phyloP scores from a whole-genome alignment of 805 yeast species.

The Isabelozyma rhagii region DNA sequence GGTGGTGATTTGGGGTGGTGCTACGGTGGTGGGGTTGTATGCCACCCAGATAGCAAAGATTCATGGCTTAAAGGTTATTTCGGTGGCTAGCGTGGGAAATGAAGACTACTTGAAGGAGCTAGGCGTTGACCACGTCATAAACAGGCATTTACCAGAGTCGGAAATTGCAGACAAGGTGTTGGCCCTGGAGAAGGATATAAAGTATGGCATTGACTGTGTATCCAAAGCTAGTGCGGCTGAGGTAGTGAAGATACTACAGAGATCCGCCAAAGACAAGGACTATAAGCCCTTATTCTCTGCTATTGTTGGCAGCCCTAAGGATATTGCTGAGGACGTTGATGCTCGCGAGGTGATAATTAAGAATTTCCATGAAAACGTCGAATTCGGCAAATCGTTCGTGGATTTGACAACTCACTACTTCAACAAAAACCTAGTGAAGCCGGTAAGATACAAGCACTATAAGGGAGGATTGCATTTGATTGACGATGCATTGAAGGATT shows the following conservation, averaged over 20 bases:
- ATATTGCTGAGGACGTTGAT: constrained; percentile 17
- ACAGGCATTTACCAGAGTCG: constrained; percentile 25
- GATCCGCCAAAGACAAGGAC: constrained; percentile 6
- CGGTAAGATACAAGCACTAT: constrained; percentile 31
- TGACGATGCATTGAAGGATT: constrained; percentile 30
- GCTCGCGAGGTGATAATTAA: constrained; percentile 35
- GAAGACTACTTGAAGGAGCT: constrained; percentile 14
- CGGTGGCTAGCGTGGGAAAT: constrained; percentile 18
- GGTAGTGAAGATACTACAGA: constrained; percentile 24
- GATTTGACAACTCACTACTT: constrained; percentile 28
- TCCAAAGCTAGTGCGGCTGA: constrained; percentile 36
- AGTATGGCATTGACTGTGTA: constrained; percentile 43
- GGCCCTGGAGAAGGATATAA: constrained; percentile 16
- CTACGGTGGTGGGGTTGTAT: constrained; percentile 45
- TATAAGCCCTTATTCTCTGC: constrained; percentile 28
- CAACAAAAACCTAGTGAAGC: constrained; percentile 19
- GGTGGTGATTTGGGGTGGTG: constrained; percentile 47
- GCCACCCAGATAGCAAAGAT: constrained; percentile 40
- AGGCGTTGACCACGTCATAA: constrained; percentile 32
- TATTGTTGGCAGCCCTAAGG: constrained; percentile 33
- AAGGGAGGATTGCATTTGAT: constrained; percentile 34
- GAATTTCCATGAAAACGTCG: constrained; percentile 41
- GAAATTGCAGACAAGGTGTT: constrained; percentile 5
- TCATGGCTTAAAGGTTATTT: constrained; percentile 35
- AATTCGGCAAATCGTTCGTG: constrained; percentile 34